phyloP scores from a whole-genome alignment of 352 stramenopile species.

The Phytophthora cryptogea region DNA sequence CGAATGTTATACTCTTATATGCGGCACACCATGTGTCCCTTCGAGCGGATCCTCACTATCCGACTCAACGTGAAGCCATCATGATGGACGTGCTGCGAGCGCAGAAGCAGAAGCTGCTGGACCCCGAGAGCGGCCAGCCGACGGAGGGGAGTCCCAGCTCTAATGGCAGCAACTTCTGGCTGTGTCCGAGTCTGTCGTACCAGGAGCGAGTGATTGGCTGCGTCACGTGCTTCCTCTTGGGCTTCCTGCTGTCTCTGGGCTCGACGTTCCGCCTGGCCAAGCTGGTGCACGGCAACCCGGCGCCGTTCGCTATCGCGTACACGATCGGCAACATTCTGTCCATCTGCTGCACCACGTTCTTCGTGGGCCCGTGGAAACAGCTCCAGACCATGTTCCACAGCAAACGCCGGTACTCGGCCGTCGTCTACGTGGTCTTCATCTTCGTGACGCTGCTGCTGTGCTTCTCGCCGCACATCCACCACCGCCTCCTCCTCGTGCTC shows the following conservation, averaged over 20 bases:
- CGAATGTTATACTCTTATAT: background rate
- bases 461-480: constrained; percentile 68
- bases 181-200: constrained; percentile 81
- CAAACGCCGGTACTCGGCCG: constrained; percentile 72
- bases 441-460: constrained; percentile 74
- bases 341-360: constrained; percentile 85
- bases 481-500: constrained; percentile 73
- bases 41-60: constrained; percentile 1
- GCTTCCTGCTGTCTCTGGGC: constrained; percentile 83
- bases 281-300: constrained; percentile 76
- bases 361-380: constrained; percentile 84
- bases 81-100: constrained; percentile 72
- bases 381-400: constrained; percentile 82
- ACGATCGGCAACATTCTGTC: constrained; percentile 87
- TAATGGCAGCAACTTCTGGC: constrained; percentile 37
- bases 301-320: constrained; percentile 85
- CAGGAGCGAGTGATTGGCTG: constrained; percentile 86
- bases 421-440: constrained; percentile 84
- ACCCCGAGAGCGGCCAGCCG: constrained; percentile 54
- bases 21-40: background rate
- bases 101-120: constrained; percentile 84
- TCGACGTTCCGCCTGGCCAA: constrained; percentile 81
- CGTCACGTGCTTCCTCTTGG: constrained; percentile 78
- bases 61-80: background rate
- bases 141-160: constrained; percentile 33